Evolutionary conservation across 1,284 basidiomycete species (phyloP), one percentile per base, ranked within the genome.

Genomic region (Tilletia horrida): DNA sequence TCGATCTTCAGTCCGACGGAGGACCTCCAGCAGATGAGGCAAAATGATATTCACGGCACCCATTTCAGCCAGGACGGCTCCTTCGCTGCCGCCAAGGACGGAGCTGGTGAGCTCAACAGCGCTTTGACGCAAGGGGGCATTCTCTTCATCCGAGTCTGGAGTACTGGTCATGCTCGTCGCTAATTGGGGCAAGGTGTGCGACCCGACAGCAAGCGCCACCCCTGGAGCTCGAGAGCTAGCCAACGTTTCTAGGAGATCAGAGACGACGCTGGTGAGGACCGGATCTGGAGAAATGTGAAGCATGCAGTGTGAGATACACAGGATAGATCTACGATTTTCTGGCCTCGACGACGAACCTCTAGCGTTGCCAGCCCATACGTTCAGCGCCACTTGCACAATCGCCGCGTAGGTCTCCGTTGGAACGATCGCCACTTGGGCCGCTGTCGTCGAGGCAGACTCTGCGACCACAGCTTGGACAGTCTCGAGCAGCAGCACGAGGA

Each of bases 401-500:
- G 74, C 71, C 14, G 68, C 72, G 21, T 73, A 72, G 44, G 72
- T 69, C 31, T 66, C 68, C 13, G 75, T 71, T 18, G 67, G n/a
- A 14, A 67, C 44, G 27, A 65, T 21, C 9, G 67, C 21, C 3
- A 27, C 43, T 21, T 59, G 35, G 18, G 63, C 59, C 7, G n/a
- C 44, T 29, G 62, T 25, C 65, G 55, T 23, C 66, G 55, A 0
- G 67, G 67, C 66, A 0, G 69, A 91, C 47, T 88, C 85, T 69
- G 90, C 88, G 2, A 95, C 86, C 35, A 89, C 87, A 0, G 93
- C 83, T 3, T 94, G 87, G 1, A 90, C 88, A 1, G 89, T 90
- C 79, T 97, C 93, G 27, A 97, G 85, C 29, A 97, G 88, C 9
- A 97, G 86, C n/a, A 91, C 89, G 14, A 97, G 86, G 0, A 93